A percentile compares a stretch with the other conserved stretches of the same genome.
phyloP scores from a whole-genome alignment of 2,329 filamentous ascomycete species.

The Trichoderma brevicompactum region DNA sequence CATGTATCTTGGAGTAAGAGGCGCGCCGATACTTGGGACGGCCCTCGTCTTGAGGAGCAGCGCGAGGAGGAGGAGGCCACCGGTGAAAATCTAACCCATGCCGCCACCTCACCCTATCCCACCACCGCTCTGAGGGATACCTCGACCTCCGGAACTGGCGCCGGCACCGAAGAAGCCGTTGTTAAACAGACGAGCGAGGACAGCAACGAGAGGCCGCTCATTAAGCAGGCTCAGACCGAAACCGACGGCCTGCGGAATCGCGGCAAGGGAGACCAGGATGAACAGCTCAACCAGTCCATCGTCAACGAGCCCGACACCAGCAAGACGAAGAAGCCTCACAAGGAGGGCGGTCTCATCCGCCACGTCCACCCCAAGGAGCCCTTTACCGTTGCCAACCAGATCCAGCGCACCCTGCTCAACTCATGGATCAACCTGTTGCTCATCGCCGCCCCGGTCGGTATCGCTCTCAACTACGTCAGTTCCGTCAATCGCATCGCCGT shows the following conservation, averaged over 20 bases:
- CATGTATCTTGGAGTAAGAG: slow-evolving; percentile 41
- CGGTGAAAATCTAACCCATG: slow-evolving; percentile 43
- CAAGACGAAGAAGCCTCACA: slow-evolving; percentile 48
- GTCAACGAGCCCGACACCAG: slow-evolving; percentile 33
- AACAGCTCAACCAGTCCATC: slow-evolving; percentile 33
- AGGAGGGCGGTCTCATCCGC: slow-evolving; percentile 48
- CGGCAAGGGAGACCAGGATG: slow-evolving; percentile 36
- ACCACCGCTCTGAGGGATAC: slow-evolving; percentile 33
- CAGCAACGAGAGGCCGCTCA: slow-evolving; percentile 32
- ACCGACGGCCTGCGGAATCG: slow-evolving; percentile 41
- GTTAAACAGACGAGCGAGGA: slow-evolving; percentile 32
- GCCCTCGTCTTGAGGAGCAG: slow-evolving; percentile 41
- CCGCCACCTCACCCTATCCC: slow-evolving; percentile 42
- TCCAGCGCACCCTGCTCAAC: slow-evolving; percentile 74
- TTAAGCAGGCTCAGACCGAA: slow-evolving; percentile 33
- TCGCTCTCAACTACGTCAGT: slow-evolving; percentile 69
- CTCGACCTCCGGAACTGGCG: slow-evolving; percentile 37
- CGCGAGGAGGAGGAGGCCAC: slow-evolving; percentile 33
- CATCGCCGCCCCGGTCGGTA: slow-evolving; percentile 77
- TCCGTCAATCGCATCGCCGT: slow-evolving; percentile 63
- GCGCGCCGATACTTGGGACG: slow-evolving; percentile 45
- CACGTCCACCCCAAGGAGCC: slow-evolving; percentile 55
- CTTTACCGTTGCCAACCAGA: slow-evolving; percentile 66
- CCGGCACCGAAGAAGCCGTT: slow-evolving; percentile 33
- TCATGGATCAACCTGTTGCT: slow-evolving; percentile 88